phyloP scores from a whole-genome alignment of 805 yeast species.

The Jamesozyma jinghongensis region DNA sequence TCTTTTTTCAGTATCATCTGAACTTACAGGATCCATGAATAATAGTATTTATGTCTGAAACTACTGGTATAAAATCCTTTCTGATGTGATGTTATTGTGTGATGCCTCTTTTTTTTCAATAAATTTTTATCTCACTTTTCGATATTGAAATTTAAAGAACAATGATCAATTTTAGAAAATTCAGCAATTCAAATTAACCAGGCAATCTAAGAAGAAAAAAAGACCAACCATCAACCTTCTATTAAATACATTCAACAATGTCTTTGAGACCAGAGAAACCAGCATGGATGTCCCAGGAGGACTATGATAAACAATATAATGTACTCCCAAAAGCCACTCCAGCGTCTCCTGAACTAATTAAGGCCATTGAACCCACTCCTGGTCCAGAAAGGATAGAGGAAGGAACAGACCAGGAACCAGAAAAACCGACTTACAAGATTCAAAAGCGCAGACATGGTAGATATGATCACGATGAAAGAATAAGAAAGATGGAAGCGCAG shows the following conservation, averaged over 20 bases:
- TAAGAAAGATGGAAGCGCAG: conserved; percentile 27
- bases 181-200: too few species aligned
- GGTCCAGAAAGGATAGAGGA: background rate
- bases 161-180: too few species aligned
- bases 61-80: background rate
- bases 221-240: too few species aligned
- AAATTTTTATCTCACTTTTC: too few species aligned
- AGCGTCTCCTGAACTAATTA: background rate
- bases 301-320: conserved; percentile 28
- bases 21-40: conserved; percentile 17
- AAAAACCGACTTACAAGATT: conserved; percentile 11
- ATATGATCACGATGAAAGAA: conserved; percentile 27
- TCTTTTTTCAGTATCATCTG: conserved; percentile 19
- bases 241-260: conserved; percentile 1
- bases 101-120: too few species aligned
- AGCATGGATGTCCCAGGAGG: conserved; percentile 33
- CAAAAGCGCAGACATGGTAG: conserved; percentile 25
- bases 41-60: background rate
- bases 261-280: conserved; percentile 27
- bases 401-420: background rate
- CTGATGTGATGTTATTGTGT: too few species aligned
- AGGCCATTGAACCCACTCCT: background rate
- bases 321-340: background rate
- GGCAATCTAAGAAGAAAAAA: too few species aligned
- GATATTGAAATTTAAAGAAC: too few species aligned